phyloP scores from a whole-genome alignment of 2,329 filamentous ascomycete genomes.

The Coniochaeta hoffmannii region DNA sequence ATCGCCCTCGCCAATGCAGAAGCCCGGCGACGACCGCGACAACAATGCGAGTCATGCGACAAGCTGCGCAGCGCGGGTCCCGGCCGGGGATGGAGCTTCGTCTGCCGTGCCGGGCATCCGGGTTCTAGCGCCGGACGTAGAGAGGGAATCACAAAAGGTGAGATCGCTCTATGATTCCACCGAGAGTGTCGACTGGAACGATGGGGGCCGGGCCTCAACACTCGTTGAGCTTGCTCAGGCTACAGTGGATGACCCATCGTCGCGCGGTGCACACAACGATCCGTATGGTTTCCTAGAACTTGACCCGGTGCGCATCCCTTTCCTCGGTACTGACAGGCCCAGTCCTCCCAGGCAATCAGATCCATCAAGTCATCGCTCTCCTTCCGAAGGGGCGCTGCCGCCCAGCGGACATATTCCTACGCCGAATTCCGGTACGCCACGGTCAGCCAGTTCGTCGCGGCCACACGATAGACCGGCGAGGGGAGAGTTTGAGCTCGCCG shows the following conservation, averaged over 20 bases:
- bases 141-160: slow-evolving; percentile 61
- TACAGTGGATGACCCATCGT: slow-evolving; percentile 38
- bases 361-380: background rate
- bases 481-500: slow-evolving; percentile 41
- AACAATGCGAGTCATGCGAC: too few relatives aligned
- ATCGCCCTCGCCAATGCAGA: slow-evolving; percentile 2
- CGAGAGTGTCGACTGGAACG: slow-evolving; percentile 45
- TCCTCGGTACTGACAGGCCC: slow-evolving; percentile 18
- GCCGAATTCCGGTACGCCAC: slow-evolving; percentile 27
- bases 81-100: slow-evolving; percentile 11
- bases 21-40: background rate
- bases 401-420: slow-evolving; percentile 15
- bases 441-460: slow-evolving; percentile 35
- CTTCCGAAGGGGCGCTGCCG: slow-evolving; percentile 11
- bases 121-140: slow-evolving; percentile 45
- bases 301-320: slow-evolving; percentile 17
- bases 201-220: slow-evolving; percentile 39
- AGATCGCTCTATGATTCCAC: slow-evolving; percentile 56
- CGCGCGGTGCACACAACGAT: slow-evolving; percentile 45
- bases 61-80: slow-evolving; percentile 8
- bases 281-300: slow-evolving; percentile 48
- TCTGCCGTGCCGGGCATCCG: slow-evolving; percentile 37
- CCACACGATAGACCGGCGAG: slow-evolving; percentile 31
- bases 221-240: slow-evolving; percentile 39
- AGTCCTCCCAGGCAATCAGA: background rate